Conservation (phyloP, 2,329 filamentous ascomycete genomes). For the Cercospora sp. region DNA sequence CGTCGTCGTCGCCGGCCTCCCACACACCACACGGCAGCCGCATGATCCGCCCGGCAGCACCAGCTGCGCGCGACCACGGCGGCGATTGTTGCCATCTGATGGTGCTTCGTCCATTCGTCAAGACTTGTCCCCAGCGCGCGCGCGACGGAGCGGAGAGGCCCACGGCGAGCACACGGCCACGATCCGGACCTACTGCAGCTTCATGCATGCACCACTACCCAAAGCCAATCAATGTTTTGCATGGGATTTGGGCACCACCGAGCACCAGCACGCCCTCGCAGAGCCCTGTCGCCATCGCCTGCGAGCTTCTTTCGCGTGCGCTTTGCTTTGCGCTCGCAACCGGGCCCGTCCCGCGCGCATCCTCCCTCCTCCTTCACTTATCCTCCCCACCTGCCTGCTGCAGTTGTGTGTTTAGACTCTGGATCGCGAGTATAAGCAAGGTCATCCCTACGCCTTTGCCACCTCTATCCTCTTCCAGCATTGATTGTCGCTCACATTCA, state of each 20-base stretch:
- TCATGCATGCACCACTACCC: conserved; percentile 20
- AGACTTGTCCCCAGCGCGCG: not conserved
- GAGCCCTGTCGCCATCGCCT: not conserved
- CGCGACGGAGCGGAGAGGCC: conserved; percentile 12
- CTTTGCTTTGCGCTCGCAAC: not conserved
- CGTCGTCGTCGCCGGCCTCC: not conserved
- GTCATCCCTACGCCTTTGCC: conserved; percentile 32
- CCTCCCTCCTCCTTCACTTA: not conserved
- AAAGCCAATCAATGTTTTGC: conserved; percentile 10
- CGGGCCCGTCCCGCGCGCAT: conserved; percentile 8
- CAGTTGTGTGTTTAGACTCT: conserved; percentile 2
- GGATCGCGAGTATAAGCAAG: conserved; percentile 35
- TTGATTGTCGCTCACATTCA: conserved; percentile 32
- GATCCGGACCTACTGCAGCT: conserved; percentile 12
- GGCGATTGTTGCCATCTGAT: not conserved
- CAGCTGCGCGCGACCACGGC: not conserved
- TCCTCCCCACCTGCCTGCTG: conserved; percentile 5
- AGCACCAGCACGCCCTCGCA: conserved; percentile 1
- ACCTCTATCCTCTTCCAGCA: conserved; percentile 31
- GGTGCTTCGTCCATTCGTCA: not conserved
- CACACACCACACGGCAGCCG: not conserved
- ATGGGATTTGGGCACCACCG: conserved; percentile 6
- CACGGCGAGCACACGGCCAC: conserved; percentile 14
- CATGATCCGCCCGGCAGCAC: not conserved
- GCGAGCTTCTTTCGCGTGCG: not conserved